These are phyloP conservation scores for Fonsecaea pugnacius DNA, from an alignment of 2,329 filamentous ascomycete genomes.

Conservation along the genomic window DNA sequence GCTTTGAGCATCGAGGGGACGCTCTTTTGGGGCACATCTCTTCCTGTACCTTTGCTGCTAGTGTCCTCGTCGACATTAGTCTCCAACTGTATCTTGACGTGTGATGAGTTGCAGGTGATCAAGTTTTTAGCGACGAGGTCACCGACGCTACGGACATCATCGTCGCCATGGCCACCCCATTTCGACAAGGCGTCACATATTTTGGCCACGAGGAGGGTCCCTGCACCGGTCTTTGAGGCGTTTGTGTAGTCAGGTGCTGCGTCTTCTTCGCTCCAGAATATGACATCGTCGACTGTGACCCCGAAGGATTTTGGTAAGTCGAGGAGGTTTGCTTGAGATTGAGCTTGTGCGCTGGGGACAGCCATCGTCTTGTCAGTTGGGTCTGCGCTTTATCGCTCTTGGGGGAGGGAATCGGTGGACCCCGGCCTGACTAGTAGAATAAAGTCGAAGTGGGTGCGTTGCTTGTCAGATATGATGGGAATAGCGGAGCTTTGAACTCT, in stretches of 20 bases:
- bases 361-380: neutral
- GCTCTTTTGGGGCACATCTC: neutral
- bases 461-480: too few species aligned
- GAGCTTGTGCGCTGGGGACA: neutral
- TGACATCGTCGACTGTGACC: conserved; percentile 14
- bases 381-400: neutral
- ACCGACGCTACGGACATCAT: conserved; percentile 23
- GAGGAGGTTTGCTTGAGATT: conserved; percentile 1
- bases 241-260: neutral
- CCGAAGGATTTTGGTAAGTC: conserved; percentile 4
- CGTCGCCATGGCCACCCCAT: conserved; percentile 23
- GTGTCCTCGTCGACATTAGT: neutral
- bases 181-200: conserved; percentile 26
- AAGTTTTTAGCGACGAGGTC: conserved; percentile 24
- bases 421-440: neutral
- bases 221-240: neutral
- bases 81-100: neutral
- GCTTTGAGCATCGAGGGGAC: conserved; percentile 26
- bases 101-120: conserved; percentile 19
- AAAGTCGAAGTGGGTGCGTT: neutral
- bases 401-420: neutral
- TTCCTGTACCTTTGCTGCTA: neutral
- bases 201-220: conserved; percentile 29
- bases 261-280: neutral
- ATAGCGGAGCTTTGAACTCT: too few species aligned